Percentiles rank a stretch among this genome's conserved stretches.
Conservation (phyloP, 176 grass and related monocot genomes). For the Zoysia japonica region DNA sequence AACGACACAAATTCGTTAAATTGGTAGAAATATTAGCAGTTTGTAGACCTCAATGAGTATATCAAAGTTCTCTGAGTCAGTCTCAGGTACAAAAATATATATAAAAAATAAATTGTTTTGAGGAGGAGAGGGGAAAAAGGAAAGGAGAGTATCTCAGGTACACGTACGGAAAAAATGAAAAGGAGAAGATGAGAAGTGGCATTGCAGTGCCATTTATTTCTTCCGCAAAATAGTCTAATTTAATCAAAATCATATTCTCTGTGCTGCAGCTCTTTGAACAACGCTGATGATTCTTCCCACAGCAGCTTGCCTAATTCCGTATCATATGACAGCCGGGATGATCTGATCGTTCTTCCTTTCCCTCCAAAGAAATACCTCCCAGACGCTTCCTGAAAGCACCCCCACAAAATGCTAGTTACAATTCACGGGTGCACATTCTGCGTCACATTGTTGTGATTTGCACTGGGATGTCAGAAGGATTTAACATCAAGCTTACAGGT, state of each 20-base stretch:
- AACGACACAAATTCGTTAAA: too few relatives aligned
- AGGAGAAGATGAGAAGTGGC: too few relatives aligned
- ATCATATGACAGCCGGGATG: constrained; percentile 62
- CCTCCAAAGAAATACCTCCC: constrained; percentile 92
- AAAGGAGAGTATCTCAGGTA: too few relatives aligned
- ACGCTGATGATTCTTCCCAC: constrained; percentile 60
- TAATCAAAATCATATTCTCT: constrained; percentile 5
- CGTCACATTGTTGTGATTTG: not conserved
- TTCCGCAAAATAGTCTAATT: not conserved
- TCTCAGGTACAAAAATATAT: not conserved
- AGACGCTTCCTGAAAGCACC: constrained; percentile 70
- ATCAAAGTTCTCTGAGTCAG: not conserved
- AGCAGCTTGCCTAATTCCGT: constrained; percentile 55
- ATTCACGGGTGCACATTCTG: not conserved
- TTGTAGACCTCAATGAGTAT: not conserved
- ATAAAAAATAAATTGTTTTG: not conserved
- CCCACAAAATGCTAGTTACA: not conserved
- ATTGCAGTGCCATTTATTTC: not conserved
- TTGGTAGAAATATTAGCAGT: too few relatives aligned
- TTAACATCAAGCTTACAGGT: constrained; percentile 45
- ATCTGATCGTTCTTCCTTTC: constrained; percentile 61
- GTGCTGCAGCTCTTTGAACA: constrained; percentile 59
- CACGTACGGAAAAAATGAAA: not conserved
- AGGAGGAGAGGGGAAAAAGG: not conserved
- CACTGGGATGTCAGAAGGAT: not conserved